Evolutionary conservation across 2,329 filamentous ascomycete genomes (phyloP).

Genomic region (Alternaria sp.): DNA sequence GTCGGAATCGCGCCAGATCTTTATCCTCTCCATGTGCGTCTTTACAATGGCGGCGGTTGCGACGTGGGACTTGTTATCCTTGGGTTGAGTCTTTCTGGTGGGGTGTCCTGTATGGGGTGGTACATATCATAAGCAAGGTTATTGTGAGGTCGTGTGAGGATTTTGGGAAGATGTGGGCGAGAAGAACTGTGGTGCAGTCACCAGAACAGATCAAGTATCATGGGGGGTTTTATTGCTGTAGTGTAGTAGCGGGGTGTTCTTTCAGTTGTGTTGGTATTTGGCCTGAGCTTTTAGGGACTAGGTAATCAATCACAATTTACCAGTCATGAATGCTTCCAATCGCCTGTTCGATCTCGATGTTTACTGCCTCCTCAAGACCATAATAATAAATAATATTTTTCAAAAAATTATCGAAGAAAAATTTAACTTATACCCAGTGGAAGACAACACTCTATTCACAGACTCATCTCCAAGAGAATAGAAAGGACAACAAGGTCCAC

Average conservation of each 20-base stretch:
- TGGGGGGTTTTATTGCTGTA: neutral
- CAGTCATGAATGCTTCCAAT: neutral
- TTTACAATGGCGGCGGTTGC: neutral
- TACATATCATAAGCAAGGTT: neutral
- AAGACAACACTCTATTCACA: neutral
- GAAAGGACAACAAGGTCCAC: neutral
- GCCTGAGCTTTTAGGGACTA: neutral
- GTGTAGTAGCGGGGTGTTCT: neutral
- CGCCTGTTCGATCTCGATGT: neutral
- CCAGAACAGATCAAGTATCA: neutral
- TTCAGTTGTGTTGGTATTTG: neutral
- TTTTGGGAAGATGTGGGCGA: neutral
- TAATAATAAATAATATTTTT: no score
- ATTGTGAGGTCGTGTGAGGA: no score
- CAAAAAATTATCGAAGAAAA: neutral
- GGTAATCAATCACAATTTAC: neutral
- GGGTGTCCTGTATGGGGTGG: neutral
- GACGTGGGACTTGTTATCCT: neutral
- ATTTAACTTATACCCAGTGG: neutral
- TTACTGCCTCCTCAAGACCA: neutral
- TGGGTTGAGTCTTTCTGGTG: neutral
- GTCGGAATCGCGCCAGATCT: neutral
- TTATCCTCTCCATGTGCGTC: neutral
- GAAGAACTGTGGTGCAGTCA: neutral
- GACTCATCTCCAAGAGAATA: neutral